Base-by-base conservation (phyloP, 345 rosid species). In the Raphanus raphanistrum region DNA sequence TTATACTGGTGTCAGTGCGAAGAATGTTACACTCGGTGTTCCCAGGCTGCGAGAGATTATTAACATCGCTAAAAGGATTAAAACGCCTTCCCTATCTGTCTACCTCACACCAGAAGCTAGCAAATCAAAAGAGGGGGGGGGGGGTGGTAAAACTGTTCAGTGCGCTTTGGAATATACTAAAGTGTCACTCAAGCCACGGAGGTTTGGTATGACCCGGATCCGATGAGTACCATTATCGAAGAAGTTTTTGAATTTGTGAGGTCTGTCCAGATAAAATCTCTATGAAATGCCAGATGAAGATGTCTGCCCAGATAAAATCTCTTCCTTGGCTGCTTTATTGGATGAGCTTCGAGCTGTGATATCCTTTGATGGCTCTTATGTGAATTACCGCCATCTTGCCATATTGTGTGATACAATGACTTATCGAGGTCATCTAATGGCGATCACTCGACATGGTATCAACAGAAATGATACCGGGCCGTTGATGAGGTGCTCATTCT, bases 1-100 rank as follows among this genome's bases (percentile, higher is more conserved):
- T 74, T 94, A 90, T 78, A 98, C 98, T 86, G 98, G 98, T 89
- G 98, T 94, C 31, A 94, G 98, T 87, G 98, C 98, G 15, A 94
- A 94, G 88, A 94, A 94, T 75, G 98, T 94, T 33, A 94, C 98
- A 68, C 96, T 94, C 8, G 98, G 98, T 79, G 98, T 94, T 70
- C 98, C 98, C 36, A 80, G 98, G 90, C 80, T 94, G 87, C 89
- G 98, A 74, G 98, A 94, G 74, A 94, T 94, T 76, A 94, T 94
- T 59, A 94, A 94, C 31, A 97, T 94, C 4, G 98, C 98, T 48
- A 94, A 94, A 84, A 92, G 92, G 68, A 94, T 94, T 25, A 92
- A 92, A 80, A 94, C 98, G n/a, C 98, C 98, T 50, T 94, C 98
- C 50, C 90, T 94, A 50, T 87, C 97, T 1, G 98, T 94, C 54